These are phyloP conservation scores for Nepenthes mirabilis DNA, from an alignment of 148 eudicot genomes.

Conservation along the genomic window DNA sequence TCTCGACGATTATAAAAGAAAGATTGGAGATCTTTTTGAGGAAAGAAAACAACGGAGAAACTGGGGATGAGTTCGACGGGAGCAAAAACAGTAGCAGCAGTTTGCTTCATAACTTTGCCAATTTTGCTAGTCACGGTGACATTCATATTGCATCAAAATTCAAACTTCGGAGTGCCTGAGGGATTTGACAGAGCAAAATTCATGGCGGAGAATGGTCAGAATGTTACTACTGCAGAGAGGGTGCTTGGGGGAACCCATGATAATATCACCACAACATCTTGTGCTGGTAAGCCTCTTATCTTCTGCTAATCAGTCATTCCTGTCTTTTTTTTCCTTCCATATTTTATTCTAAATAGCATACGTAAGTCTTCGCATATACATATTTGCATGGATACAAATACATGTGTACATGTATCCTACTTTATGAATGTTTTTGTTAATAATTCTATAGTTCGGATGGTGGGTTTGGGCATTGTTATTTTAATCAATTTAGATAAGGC, in stretches of 20 bases:
- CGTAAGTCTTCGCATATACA: no score
- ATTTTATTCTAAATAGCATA: no score
- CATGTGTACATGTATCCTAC: no score
- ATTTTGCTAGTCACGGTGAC: neutral
- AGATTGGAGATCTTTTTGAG: no score
- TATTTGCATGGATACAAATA: no score
- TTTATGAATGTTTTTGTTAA: no score
- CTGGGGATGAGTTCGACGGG: neutral
- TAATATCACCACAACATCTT: neutral
- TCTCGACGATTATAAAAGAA: no score
- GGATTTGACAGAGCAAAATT: neutral
- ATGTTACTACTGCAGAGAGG: neutral
- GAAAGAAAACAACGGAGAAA: neutral
- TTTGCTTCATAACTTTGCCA: neutral
- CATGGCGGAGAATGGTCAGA: neutral
- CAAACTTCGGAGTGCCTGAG: neutral
- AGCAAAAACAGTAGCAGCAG: neutral
- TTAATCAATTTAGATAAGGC: no score
- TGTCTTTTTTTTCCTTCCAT: no score
- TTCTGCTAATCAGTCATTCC: no score
- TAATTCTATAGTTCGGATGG: no score
- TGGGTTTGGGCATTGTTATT: no score
- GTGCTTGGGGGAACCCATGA: neutral
- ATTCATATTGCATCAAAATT: neutral
- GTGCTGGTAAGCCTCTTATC: neutral